These are phyloP conservation scores for Omphalotus olearius DNA, from an alignment of 1,284 basidiomycete genomes.

Conservation along the genomic window DNA sequence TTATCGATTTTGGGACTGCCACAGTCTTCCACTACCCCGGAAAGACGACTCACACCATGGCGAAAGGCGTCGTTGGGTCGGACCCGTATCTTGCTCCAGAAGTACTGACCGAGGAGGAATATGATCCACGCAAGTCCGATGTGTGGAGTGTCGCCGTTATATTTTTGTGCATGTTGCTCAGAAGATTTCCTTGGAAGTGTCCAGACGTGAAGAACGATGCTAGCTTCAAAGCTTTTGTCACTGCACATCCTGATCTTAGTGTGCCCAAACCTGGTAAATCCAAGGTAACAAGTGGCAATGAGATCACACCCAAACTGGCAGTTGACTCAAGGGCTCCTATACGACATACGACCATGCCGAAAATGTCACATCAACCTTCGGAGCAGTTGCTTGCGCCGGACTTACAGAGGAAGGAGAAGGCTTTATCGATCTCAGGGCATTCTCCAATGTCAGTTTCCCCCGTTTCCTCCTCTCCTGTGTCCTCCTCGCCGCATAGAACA, in stretches of 20 bases:
- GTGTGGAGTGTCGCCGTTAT: constrained; percentile 99
- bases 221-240: constrained; percentile 88
- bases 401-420: background rate
- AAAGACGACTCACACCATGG: constrained; percentile 62
- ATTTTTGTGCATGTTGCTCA: constrained; percentile 98
- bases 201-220: constrained; percentile 93
- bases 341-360: constrained; percentile 7
- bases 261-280: constrained; percentile 20
- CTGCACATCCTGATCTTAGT: constrained; percentile 86
- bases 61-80: constrained; percentile 92
- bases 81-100: constrained; percentile 99
- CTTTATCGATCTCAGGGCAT: background rate
- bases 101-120: constrained; percentile 73
- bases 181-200: constrained; percentile 98
- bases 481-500: constrained; percentile 2
- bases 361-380: background rate
- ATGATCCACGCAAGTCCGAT: constrained; percentile 97
- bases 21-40: constrained; percentile 99
- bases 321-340: constrained; percentile 10
- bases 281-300: background rate
- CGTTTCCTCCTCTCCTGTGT: background rate
- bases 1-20: constrained; percentile 99
- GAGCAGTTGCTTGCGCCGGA: background rate
- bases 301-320: background rate
- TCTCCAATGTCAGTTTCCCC: background rate